phyloP scores from a whole-genome alignment of 176 grass and related monocot species.

The Saccharum officinarum region DNA sequence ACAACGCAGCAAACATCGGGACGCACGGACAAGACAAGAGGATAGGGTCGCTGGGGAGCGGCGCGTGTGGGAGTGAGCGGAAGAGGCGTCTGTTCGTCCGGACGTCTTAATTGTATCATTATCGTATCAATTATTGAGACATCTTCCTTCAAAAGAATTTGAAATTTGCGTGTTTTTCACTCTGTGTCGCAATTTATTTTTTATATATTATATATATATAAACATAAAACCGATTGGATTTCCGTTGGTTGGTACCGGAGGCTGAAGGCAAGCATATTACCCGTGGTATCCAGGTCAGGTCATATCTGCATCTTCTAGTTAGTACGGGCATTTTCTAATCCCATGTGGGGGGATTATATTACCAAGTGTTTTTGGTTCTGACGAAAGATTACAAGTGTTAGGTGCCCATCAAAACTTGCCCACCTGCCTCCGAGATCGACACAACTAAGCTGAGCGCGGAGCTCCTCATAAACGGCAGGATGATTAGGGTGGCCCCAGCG shows the following conservation, averaged over 20 bases:
- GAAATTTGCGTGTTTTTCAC: too few species aligned
- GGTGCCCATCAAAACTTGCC: background rate
- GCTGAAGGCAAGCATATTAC: background rate
- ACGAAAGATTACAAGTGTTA: background rate
- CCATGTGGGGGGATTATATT: background rate
- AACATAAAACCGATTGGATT: background rate
- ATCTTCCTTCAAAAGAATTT: too few species aligned
- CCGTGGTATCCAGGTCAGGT: conserved; percentile 7
- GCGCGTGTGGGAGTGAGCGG: too few species aligned
- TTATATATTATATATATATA: too few species aligned
- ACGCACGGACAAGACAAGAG: too few species aligned
- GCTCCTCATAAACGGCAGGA: background rate
- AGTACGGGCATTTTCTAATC: background rate
- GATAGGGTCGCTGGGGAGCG: too few species aligned
- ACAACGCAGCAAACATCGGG: too few species aligned
- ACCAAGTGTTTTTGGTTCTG: background rate
- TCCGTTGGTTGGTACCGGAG: background rate
- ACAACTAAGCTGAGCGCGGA: background rate
- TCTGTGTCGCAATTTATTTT: too few species aligned
- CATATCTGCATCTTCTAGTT: background rate
- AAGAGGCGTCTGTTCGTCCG: too few species aligned
- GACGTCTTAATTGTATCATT: too few species aligned
- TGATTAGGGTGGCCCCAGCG: background rate
- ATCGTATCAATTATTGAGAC: too few species aligned
- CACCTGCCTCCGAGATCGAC: background rate